Conservation (phyloP, 2,329 filamentous ascomycete species). For the Hymenoscyphus albidus region DNA sequence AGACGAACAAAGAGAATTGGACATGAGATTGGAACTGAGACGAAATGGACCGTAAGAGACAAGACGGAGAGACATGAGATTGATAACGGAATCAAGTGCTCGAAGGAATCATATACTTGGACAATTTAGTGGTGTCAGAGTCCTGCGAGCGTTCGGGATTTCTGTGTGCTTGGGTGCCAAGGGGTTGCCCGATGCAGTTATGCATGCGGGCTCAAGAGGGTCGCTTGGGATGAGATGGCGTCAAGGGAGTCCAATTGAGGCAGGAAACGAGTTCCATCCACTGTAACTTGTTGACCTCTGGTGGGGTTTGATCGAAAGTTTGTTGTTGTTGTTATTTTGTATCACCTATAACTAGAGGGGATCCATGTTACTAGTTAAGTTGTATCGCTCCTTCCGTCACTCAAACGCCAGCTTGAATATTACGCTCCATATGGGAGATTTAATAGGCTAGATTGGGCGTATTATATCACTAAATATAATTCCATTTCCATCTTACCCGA, state of each 20-base stretch:
- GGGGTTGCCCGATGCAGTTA: background rate
- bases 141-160: constrained; percentile 1
- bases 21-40: background rate
- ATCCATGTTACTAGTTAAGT: background rate
- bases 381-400: background rate
- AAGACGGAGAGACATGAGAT: background rate
- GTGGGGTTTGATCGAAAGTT: background rate
- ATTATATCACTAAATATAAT: background rate
- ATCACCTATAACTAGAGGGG: background rate
- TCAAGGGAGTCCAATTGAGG: background rate
- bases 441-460: too few species aligned
- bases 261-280: background rate
- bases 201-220: background rate
- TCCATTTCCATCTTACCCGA: background rate
- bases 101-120: background rate
- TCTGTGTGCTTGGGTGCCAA: background rate
- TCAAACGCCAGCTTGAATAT: background rate
- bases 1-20: background rate
- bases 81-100: background rate
- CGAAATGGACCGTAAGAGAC: background rate
- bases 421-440: too few species aligned
- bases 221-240: background rate
- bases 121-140: background rate
- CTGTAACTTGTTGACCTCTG: background rate
- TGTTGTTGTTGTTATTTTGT: background rate